A percentile compares a stretch with the other conserved stretches of the same genome.
phyloP scores from a whole-genome alignment of 2,329 filamentous ascomycete species.

The Triangularia setosa region DNA sequence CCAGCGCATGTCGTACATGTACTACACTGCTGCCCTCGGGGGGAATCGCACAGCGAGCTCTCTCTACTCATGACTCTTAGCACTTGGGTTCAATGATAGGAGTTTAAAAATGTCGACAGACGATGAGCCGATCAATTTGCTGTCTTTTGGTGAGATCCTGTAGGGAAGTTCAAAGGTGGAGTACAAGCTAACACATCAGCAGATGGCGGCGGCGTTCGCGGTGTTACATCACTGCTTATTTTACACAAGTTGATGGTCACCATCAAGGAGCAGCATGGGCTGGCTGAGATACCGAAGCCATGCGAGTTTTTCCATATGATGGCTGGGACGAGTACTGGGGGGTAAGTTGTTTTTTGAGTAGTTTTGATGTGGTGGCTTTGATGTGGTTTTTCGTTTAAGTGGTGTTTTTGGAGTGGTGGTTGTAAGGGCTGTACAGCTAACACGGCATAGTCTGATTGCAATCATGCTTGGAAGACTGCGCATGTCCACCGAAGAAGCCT shows the following conservation, averaged over 20 bases:
- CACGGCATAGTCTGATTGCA: constrained; percentile 38
- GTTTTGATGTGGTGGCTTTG: too few species aligned
- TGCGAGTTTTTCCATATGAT: constrained; percentile 40
- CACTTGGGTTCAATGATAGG: too few species aligned
- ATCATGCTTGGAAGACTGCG: constrained; percentile 45
- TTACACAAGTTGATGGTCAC: constrained; percentile 33
- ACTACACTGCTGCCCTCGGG: neutral
- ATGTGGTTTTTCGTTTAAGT: too few species aligned
- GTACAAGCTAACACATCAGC: neutral
- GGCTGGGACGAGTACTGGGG: constrained; percentile 36
- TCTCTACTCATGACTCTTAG: too few species aligned
- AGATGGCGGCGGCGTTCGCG: constrained; percentile 36
- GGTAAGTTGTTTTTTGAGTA: constrained; percentile 21
- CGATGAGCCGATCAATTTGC: constrained; percentile 20
- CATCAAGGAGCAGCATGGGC: constrained; percentile 23
- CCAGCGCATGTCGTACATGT: neutral
- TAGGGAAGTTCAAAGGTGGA: neutral
- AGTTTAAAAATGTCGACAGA: neutral
- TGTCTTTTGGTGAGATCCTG: constrained; percentile 24
- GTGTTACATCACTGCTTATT: constrained; percentile 34
- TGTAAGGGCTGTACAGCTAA: too few species aligned
- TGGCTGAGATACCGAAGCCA: constrained; percentile 30
- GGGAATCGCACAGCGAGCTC: too few species aligned
- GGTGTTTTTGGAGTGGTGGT: too few species aligned
- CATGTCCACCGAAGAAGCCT: constrained; percentile 43